Percentiles rank a stretch among this genome's conserved stretches.
These are phyloP conservation scores for Craspedostauros australis DNA, from an alignment of 108 stramenopile genomes.

Conservation along the genomic window DNA sequence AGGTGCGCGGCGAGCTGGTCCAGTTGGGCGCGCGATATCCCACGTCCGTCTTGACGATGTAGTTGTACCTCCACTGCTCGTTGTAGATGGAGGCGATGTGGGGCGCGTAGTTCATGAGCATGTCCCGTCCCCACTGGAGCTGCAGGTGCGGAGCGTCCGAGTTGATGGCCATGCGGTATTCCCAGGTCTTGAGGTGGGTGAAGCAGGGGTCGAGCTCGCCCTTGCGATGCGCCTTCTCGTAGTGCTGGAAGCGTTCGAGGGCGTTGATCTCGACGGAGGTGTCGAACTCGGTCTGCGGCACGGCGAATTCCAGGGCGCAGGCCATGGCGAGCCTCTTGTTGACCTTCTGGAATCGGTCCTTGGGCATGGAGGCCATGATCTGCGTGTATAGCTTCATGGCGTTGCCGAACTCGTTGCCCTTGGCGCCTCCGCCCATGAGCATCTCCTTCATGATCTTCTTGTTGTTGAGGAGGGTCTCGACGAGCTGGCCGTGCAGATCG, in stretches of 20 bases:
- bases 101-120: slow-evolving; percentile 46
- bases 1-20: slow-evolving; percentile 36
- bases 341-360: slow-evolving; percentile 35
- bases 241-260: slow-evolving; percentile 37
- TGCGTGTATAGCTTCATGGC: slow-evolving; percentile 31
- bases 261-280: slow-evolving; percentile 30
- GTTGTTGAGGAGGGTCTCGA: slow-evolving; percentile 38
- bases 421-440: slow-evolving; percentile 27
- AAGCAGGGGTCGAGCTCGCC: slow-evolving; percentile 42
- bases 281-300: slow-evolving; percentile 23
- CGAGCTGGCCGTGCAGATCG: slow-evolving; percentile 20
- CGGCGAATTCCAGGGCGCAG: slow-evolving; percentile 32
- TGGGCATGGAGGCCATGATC: slow-evolving; percentile 23
- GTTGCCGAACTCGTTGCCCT: slow-evolving; percentile 25
- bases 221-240: slow-evolving; percentile 34
- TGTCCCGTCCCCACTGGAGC: slow-evolving; percentile 35
- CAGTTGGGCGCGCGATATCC: slow-evolving; percentile 32
- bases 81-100: slow-evolving; percentile 38
- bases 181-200: slow-evolving; percentile 30
- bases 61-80: slow-evolving; percentile 29
- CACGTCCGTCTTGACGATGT: slow-evolving; percentile 30
- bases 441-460: slow-evolving; percentile 33
- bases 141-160: slow-evolving; percentile 38
- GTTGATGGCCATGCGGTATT: slow-evolving; percentile 40
- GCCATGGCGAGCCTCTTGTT: slow-evolving; percentile 43